Evolutionary conservation across 225 moss, liverwort and hornwort species (phyloP).

Genomic region (Lunularia cruciata): DNA sequence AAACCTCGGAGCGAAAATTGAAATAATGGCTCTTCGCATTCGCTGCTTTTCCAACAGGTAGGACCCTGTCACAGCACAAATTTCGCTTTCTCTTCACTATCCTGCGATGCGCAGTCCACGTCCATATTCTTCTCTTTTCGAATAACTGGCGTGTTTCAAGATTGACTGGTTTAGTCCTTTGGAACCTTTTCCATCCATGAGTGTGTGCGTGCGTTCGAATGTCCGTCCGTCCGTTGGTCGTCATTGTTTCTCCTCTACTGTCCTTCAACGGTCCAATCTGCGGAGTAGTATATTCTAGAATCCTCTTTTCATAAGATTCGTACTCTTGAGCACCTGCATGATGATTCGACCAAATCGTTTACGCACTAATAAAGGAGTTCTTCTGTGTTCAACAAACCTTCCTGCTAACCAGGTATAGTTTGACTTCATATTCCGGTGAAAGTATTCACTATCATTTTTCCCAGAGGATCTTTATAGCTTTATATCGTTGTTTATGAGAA

Average conservation of each 20-base stretch:
- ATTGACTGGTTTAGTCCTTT: neutral
- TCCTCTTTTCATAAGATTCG: neutral
- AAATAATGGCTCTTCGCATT: neutral
- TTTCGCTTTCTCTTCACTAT: neutral
- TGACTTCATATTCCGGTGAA: too few species aligned
- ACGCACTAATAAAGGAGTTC: too few species aligned
- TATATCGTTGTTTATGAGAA: too few species aligned
- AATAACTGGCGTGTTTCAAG: neutral
- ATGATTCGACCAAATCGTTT: neutral
- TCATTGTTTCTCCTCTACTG: too few species aligned
- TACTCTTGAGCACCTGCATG: neutral
- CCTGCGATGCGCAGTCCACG: neutral
- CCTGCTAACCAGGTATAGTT: too few species aligned
- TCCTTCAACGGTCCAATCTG: neutral
- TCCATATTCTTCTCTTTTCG: neutral
- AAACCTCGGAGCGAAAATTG: neutral
- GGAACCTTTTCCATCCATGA: neutral
- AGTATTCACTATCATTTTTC: too few species aligned
- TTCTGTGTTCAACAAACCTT: too few species aligned
- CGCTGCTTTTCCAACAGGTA: neutral
- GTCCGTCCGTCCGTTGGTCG: neutral
- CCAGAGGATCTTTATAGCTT: too few species aligned
- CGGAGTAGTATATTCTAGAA: neutral
- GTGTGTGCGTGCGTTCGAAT: neutral
- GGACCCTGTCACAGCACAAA: slow-evolving; percentile 3